Base-by-base conservation (phyloP, 208 protist genomes). In the Porcisia deanei region DNA sequence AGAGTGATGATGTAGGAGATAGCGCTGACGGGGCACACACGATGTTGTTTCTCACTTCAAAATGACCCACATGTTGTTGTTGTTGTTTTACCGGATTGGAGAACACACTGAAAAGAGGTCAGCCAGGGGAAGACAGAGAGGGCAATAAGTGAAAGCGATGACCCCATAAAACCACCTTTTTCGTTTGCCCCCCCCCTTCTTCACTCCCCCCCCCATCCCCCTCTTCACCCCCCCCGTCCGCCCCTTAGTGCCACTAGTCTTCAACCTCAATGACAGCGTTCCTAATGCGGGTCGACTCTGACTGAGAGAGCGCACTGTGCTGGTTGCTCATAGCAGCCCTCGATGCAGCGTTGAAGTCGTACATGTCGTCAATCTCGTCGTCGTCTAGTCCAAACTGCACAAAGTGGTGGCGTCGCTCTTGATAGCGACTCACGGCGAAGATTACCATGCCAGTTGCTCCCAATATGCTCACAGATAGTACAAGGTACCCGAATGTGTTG, bases 251-350 rank as follows among this genome's bases (percentile, higher is more conserved):
- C 39, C 45, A 34, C 65, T 70, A 98, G 53, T 93, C 88, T 64
- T 93, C 86, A 20, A 98, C 85, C 85, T 95, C 91, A 74, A 95
- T 95, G n/a, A 95, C 81, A 30, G 90, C 80, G 65, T 90, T 77
- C 22, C 61, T 75, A 18, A 89, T 82, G 30, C 72, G 72, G 20
- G 59, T n/a, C 16, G 71, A 75, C 22, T 25, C 52, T 10, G 18
- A 25, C 52, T 54, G 77, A 20, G 70, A 3, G 2, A 52, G 34
- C 20, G 43, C 71, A 22, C 52, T 22, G 58, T 77, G 74, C 49
- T 77, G n/a, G 55, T 77, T 55, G 1, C 66, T 66, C 72, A 71
- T 60, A 7, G 55, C 58, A 22, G 78, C 14, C 34, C 20, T 53
- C 41, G 78, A 73, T 22, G 72, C 72, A 1, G 72, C 41, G 67